phyloP scores from a whole-genome alignment of 768 basidiomycete species.

The Coprinopsis sp. region DNA sequence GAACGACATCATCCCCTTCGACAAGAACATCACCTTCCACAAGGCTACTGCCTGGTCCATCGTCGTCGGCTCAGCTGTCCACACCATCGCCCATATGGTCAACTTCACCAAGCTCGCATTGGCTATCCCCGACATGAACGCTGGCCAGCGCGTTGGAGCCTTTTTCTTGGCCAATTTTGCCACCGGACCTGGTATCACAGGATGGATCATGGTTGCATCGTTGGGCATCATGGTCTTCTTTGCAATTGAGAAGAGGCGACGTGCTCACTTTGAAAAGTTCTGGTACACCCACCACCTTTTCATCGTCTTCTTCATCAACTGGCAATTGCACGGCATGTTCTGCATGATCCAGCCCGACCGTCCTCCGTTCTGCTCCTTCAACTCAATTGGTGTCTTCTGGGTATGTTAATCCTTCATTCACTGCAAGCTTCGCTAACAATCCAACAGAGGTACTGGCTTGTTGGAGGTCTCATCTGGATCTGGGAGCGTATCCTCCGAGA shows the following conservation, averaged over 20 bases:
- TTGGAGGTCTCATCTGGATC: slow-evolving; percentile 84
- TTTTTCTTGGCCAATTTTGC: slow-evolving; percentile 78
- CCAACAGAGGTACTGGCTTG: slow-evolving; percentile 78
- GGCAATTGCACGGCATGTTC: slow-evolving; percentile 97
- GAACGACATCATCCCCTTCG: slow-evolving; percentile 85
- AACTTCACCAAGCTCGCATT: slow-evolving; percentile 72
- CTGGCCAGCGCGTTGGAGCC: slow-evolving; percentile 53
- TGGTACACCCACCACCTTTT: slow-evolving; percentile 90
- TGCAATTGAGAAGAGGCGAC: slow-evolving; percentile 74
- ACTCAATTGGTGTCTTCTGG: slow-evolving; percentile 93
- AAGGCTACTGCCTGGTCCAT: slow-evolving; percentile 91
- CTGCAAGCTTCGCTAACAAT: slow-evolving; percentile 6
- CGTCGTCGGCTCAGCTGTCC: slow-evolving; percentile 68
- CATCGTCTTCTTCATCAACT: slow-evolving; percentile 86
- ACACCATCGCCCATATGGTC: slow-evolving; percentile 80
- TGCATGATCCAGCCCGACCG: slow-evolving; percentile 94
- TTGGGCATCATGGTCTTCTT: slow-evolving; percentile 82
- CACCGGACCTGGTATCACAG: slow-evolving; percentile 78
- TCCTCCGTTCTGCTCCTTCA: slow-evolving; percentile 81
- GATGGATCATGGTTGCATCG: slow-evolving; percentile 80
- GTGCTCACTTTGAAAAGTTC: slow-evolving; percentile 80
- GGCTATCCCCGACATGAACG: slow-evolving; percentile 46
- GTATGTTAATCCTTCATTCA: slow-evolving; percentile 37
- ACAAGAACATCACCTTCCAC: slow-evolving; percentile 89
- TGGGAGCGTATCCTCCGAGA: slow-evolving; percentile 88